Evolutionary conservation across 106 monocot genomes (phyloP).

Genomic region (Hemerocallis citrina): DNA sequence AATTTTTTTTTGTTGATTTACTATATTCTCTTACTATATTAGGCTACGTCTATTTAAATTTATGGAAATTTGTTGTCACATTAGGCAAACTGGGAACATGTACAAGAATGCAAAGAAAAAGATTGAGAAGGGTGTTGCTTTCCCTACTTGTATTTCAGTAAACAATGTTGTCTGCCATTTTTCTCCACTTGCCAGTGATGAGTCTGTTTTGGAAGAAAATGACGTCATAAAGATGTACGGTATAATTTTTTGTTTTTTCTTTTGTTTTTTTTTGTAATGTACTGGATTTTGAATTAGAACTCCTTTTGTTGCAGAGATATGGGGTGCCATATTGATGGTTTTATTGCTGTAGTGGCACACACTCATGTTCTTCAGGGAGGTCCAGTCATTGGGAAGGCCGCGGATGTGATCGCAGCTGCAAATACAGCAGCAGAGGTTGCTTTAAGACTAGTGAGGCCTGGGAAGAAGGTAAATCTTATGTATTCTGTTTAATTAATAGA

Average conservation of each 20-base stretch:
- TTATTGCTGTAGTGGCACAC: constrained; percentile 68
- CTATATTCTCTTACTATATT: too few species aligned
- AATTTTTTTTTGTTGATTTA: too few species aligned
- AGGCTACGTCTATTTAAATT: too few species aligned
- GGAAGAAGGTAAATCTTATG: constrained; percentile 34
- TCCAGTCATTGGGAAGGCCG: constrained; percentile 40
- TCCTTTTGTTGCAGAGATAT: constrained; percentile 41
- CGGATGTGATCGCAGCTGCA: constrained; percentile 65
- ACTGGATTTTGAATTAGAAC: not conserved
- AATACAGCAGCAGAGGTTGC: constrained; percentile 67
- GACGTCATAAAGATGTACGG: constrained; percentile 76
- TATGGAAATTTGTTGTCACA: too few species aligned
- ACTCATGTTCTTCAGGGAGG: constrained; percentile 53
- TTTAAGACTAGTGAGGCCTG: constrained; percentile 51
- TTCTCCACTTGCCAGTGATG: constrained; percentile 68
- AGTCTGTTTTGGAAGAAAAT: constrained; percentile 54
- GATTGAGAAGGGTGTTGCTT: constrained; percentile 87
- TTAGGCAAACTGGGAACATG: constrained; percentile 78
- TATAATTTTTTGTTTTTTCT: not conserved
- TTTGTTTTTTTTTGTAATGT: not conserved
- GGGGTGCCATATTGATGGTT: constrained; percentile 72
- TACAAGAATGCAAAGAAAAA: constrained; percentile 96
- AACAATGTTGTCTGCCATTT: constrained; percentile 82
- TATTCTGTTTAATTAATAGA: not conserved
- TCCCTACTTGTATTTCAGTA: constrained; percentile 85